Evolutionary conservation across 495 filamentous ascomycete genomes (phyloP).

Genomic region (Pseudomonodictys pantanalensis): DNA sequence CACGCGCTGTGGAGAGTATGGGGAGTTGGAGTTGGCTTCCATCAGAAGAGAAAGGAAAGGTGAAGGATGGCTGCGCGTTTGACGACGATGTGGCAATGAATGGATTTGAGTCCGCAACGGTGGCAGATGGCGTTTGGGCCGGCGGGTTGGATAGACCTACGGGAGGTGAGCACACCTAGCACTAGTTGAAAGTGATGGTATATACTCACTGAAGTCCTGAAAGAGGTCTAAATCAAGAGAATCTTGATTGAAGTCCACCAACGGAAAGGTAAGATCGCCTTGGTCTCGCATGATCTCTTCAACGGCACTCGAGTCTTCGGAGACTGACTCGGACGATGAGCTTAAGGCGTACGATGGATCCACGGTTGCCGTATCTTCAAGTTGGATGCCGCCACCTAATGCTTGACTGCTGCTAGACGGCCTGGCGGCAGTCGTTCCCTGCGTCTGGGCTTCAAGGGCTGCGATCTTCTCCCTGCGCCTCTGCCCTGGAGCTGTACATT

Average conservation of each 20-base stretch:
- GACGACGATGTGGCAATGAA: background rate
- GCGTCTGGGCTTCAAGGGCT: constrained; percentile 24
- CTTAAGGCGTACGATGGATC: background rate
- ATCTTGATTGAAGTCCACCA: constrained; percentile 13
- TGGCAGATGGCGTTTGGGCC: background rate
- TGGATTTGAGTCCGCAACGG: background rate
- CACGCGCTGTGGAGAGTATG: constrained; percentile 7
- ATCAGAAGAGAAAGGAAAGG: constrained; percentile 22
- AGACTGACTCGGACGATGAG: background rate
- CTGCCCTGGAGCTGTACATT: constrained; percentile 16
- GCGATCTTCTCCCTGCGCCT: constrained; percentile 28
- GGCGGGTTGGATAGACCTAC: background rate
- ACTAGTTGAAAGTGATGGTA: background rate
- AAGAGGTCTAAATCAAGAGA: constrained; percentile 17
- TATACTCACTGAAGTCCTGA: constrained; percentile 10
- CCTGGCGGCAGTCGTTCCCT: background rate
- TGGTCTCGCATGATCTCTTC: constrained; percentile 7
- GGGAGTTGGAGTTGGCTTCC: constrained; percentile 14
- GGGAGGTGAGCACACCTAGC: background rate
- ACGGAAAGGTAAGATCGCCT: background rate
- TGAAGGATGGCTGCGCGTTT: background rate
- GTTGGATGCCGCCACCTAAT: background rate
- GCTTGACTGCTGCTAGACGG: background rate
- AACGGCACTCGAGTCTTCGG: background rate
- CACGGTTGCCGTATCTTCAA: too few relatives aligned